These are phyloP conservation scores for Kitagawia praeruptora DNA, from an alignment of 129 eudicot species.

Conservation along the genomic window DNA sequence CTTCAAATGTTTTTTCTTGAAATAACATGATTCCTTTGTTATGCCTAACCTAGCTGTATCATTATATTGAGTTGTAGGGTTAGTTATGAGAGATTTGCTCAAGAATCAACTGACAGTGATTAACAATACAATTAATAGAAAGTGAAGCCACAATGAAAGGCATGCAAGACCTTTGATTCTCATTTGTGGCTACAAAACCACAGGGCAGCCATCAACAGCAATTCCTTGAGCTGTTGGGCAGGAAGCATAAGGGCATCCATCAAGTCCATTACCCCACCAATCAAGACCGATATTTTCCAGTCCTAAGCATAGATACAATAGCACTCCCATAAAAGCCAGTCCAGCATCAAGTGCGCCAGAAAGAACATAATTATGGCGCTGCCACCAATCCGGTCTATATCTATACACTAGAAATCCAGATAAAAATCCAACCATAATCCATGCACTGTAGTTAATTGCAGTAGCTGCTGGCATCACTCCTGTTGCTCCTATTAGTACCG, in stretches of 20 bases:
- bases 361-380: conserved; percentile 64
- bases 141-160: not conserved
- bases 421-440: conserved; percentile 72
- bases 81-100: not conserved
- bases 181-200: conserved; percentile 16
- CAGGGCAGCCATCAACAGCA: conserved; percentile 63
- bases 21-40: too few species aligned
- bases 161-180: not conserved
- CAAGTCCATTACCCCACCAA: conserved; percentile 89
- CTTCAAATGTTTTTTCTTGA: too few species aligned
- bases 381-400: conserved; percentile 80
- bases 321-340: conserved; percentile 83
- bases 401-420: conserved; percentile 70
- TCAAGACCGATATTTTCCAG: conserved; percentile 40
- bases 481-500: conserved; percentile 73
- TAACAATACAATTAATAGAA: not conserved
- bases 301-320: conserved; percentile 65
- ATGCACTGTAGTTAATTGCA: conserved; percentile 73
- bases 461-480: conserved; percentile 86
- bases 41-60: too few species aligned
- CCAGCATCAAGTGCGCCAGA: conserved; percentile 90
- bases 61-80: not conserved
- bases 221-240: conserved; percentile 79
- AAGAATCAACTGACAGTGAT: not conserved
- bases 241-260: conserved; percentile 76